A percentile compares a stretch with the other conserved stretches of the same genome.
Conservation (phyloP, 305 asterid species). For the Fraxinus xanthoxyloides region DNA sequence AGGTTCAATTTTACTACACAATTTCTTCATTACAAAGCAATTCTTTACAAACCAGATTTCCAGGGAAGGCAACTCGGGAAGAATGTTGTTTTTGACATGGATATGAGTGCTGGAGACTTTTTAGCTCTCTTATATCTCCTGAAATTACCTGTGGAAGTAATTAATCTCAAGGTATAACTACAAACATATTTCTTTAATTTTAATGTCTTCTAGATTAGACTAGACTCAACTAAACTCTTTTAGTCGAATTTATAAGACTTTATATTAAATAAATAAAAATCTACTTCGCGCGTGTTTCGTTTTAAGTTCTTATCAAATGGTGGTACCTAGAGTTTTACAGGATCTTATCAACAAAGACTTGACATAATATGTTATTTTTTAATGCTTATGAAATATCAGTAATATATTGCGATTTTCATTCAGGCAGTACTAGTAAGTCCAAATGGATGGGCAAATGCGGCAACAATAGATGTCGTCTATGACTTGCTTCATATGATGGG, state of each 20-base stretch:
- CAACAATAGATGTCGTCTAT: conserved; percentile 72
- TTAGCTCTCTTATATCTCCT: conserved; percentile 82
- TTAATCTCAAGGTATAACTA: conserved; percentile 62
- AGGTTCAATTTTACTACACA: conserved; percentile 62
- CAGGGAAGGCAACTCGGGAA: conserved; percentile 53
- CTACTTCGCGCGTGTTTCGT: not conserved
- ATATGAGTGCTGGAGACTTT: conserved; percentile 92
- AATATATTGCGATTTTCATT: not conserved
- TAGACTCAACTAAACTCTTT: not conserved
- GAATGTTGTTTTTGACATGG: conserved; percentile 80
- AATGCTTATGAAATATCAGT: not conserved
- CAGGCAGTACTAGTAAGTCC: conserved; percentile 82
- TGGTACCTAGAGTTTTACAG: not conserved
- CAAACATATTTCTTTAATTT: not conserved
- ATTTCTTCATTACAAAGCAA: conserved; percentile 57
- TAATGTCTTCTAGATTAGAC: not conserved
- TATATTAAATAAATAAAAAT: not conserved
- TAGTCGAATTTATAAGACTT: not conserved
- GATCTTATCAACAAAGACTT: too few relatives aligned
- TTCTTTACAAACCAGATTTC: conserved; percentile 54
- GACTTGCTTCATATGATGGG: conserved; percentile 96
- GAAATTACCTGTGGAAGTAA: conserved; percentile 55
- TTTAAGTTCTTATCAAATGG: not conserved
- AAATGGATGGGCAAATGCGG: conserved; percentile 90
- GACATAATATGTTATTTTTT: not conserved